Percentiles rank a stretch among this genome's conserved stretches.
Conservation (phyloP, 495 filamentous ascomycete species). For the Trichoderma parareesei region DNA sequence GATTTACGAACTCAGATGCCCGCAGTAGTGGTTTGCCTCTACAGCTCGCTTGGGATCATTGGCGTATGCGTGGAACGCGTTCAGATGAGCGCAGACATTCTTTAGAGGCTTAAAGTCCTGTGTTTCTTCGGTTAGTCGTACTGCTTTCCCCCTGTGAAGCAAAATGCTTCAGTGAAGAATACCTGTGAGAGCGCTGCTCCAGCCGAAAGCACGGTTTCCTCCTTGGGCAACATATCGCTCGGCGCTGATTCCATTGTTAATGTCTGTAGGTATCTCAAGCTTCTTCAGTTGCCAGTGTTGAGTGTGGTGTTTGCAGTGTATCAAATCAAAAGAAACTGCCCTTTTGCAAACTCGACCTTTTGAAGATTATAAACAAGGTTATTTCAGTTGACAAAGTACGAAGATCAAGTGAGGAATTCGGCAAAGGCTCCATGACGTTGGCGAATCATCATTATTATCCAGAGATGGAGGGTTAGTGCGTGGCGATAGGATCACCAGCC, state of each 20-base stretch:
- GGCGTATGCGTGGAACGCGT: constrained; percentile 78
- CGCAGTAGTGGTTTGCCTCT: constrained; percentile 81
- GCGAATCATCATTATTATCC: not conserved
- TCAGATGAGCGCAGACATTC: constrained; percentile 73
- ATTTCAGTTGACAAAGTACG: not conserved
- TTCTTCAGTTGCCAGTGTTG: no score
- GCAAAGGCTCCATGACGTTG: not conserved
- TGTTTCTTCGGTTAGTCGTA: not conserved
- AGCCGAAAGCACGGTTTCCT: not conserved
- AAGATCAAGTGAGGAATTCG: constrained; percentile 13
- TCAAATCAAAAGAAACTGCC: no score
- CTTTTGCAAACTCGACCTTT: no score
- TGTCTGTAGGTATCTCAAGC: not conserved
- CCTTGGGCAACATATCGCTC: not conserved
- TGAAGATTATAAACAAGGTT: not conserved
- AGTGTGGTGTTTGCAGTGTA: no score
- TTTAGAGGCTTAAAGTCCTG: constrained; percentile 66
- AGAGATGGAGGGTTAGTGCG: no score
- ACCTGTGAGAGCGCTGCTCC: not conserved
- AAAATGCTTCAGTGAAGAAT: not conserved
- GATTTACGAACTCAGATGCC: constrained; percentile 56
- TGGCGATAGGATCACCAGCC: no score
- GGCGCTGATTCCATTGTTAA: not conserved
- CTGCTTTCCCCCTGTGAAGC: no score
- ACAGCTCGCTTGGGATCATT: constrained; percentile 58